Percentiles rank a stretch among this genome's conserved stretches.
These are phyloP conservation scores for Stropharia rugosoannulata DNA, from an alignment of 768 basidiomycete genomes.

Conservation along the genomic window DNA sequence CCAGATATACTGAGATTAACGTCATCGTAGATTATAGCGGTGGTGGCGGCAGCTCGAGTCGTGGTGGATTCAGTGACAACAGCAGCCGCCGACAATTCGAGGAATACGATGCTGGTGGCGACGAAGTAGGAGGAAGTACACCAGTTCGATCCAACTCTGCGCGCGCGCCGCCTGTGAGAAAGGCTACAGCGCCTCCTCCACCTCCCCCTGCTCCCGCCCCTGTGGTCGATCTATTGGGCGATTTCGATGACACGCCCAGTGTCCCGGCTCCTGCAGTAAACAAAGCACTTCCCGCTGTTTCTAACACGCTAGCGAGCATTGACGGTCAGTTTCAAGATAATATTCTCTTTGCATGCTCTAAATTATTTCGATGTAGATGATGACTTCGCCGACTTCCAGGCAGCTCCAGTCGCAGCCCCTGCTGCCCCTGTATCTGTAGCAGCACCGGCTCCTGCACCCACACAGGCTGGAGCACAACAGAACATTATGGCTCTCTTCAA, in stretches of 20 bases:
- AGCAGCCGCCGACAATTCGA: conserved; percentile 61
- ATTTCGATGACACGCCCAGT: conserved; percentile 57
- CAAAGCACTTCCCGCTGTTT: conserved; percentile 56
- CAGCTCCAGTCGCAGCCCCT: conserved; percentile 56
- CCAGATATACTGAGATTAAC: not conserved
- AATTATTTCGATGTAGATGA: conserved; percentile 49
- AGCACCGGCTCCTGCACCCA: conserved; percentile 19
- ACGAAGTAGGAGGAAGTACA: conserved; percentile 49
- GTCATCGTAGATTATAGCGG: conserved; percentile 18
- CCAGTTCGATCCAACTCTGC: conserved; percentile 34
- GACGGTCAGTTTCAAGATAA: conserved; percentile 35
- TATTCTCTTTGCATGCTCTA: conserved; percentile 5
- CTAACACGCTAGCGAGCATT: conserved; percentile 27
- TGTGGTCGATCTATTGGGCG: conserved; percentile 73
- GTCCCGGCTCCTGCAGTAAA: conserved; percentile 35
- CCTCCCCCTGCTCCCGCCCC: conserved; percentile 34
- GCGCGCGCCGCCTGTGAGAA: conserved; percentile 34
- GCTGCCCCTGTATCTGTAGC: conserved; percentile 24
- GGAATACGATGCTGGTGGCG: conserved; percentile 96
- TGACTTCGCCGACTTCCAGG: conserved; percentile 86
- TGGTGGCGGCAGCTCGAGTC: conserved; percentile 34
- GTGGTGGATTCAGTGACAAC: conserved; percentile 58
- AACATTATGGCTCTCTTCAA: conserved; percentile 53
- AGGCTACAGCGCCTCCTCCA: conserved; percentile 36
- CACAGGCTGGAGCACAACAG: conserved; percentile 19